These are phyloP conservation scores for Taphrina populina DNA, from an alignment of 1,139 yeast species.

Conservation along the genomic window DNA sequence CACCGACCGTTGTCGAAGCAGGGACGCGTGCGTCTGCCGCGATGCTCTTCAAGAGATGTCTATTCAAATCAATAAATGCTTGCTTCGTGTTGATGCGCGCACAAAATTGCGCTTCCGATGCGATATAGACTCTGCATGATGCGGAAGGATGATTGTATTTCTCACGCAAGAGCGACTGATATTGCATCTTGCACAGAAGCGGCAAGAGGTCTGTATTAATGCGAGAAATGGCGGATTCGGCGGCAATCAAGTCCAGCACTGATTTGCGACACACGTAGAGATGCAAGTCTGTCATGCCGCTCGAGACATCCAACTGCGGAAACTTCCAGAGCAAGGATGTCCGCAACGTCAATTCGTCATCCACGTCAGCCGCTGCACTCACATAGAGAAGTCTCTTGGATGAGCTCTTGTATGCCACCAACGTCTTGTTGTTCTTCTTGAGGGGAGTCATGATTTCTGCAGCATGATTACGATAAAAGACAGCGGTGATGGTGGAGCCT, in stretches of 20 bases:
- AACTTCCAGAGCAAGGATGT: constrained; percentile 88
- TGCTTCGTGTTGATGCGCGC: constrained; percentile 35
- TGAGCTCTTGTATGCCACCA: constrained; percentile 34
- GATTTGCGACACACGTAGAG: constrained; percentile 62
- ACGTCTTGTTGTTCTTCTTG: constrained; percentile 31
- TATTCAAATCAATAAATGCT: constrained; percentile 34
- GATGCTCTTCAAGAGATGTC: constrained; percentile 17
- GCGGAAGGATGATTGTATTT: constrained; percentile 4
- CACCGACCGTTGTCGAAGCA: constrained; percentile 42
- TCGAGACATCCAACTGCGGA: constrained; percentile 73
- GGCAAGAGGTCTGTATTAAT: constrained; percentile 36
- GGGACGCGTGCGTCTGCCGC: constrained; percentile 22
- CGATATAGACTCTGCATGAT: constrained; percentile 10
- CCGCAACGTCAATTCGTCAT: constrained; percentile 67
- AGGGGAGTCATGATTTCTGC: constrained; percentile 20
- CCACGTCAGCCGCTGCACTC: constrained; percentile 34
- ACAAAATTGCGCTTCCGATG: constrained; percentile 26
- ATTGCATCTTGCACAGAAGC: constrained; percentile 35
- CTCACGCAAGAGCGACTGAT: constrained; percentile 32
- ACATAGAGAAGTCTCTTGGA: constrained; percentile 40
- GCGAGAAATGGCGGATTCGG: constrained; percentile 29
- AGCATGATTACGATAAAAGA: constrained; percentile 30
- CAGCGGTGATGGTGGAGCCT: constrained; percentile 30
- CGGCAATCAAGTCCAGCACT: constrained; percentile 34
- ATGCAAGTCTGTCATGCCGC: constrained; percentile 70